Evolutionary conservation across 805 yeast genomes (phyloP).

Genomic region (Ogataea neopini): DNA sequence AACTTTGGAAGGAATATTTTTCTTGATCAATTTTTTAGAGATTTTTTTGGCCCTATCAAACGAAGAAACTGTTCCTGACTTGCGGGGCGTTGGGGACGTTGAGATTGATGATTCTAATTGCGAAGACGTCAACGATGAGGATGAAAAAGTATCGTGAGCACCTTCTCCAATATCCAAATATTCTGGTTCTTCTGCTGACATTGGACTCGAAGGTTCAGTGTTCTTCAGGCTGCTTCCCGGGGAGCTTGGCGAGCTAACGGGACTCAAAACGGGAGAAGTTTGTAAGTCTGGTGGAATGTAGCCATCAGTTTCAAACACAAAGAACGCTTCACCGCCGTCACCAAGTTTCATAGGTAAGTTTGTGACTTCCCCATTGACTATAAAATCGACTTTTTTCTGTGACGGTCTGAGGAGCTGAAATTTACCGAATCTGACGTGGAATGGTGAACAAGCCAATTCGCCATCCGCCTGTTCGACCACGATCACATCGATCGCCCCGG

Average conservation of each 20-base stretch:
- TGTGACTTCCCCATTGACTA: constrained; percentile 78
- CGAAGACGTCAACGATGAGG: constrained; percentile 10
- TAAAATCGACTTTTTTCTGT: constrained; percentile 88
- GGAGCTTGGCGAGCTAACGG: constrained; percentile 68
- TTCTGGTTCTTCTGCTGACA: constrained; percentile 48
- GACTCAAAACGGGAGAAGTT: constrained; percentile 82
- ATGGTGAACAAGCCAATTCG: constrained; percentile 78
- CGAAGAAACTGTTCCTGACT: constrained; percentile 22
- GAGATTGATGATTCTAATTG: constrained; percentile 23
- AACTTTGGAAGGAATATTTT: constrained; percentile 83
- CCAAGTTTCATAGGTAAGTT: constrained; percentile 94
- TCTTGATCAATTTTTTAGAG: constrained; percentile 61
- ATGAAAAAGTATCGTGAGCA: constrained; percentile 16
- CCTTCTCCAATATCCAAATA: constrained; percentile 48
- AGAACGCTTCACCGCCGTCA: constrained; percentile 97
- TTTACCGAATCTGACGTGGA: constrained; percentile 95
- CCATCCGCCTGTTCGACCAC: constrained; percentile 90
- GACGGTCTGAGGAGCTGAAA: constrained; percentile 90
- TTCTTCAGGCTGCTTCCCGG: constrained; percentile 44
- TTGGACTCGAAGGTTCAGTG: constrained; percentile 17
- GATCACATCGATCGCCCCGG: constrained; percentile 96
- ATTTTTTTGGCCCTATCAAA: constrained; percentile 61
- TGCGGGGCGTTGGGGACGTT: constrained; percentile 31
- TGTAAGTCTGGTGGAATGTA: constrained; percentile 75
- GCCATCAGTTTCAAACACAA: constrained; percentile 83